Evolutionary conservation across 345 rosid species (phyloP), one percentile per base, ranked within the genome.

Genomic region (Combretum micranthum): DNA sequence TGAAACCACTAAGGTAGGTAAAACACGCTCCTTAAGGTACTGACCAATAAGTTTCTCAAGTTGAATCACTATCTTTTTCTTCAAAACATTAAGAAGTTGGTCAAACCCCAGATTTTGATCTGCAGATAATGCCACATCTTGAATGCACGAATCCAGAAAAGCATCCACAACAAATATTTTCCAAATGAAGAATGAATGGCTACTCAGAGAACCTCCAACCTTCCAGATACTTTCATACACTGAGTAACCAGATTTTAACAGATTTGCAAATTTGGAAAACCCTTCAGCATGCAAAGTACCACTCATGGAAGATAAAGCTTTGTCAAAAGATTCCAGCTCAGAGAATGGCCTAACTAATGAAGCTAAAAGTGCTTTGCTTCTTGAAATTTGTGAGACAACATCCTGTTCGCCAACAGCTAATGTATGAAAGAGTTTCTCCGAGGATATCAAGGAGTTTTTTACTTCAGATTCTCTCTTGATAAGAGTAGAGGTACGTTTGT

Each of bases 91-190:
- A 67, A 76, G 74, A 55, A 90, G 88, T 79, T 90, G 97, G 54
- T 90, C 97, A 60, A 81, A 85, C 61, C 97, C 95, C 54, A 90
- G 72, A 73, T 76, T 80, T 67, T 83, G 95, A 70, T 83, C 95
- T 64, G 72, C 66, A 42, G 82, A 87, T 32, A 80, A 73, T 64
- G 85, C 80, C 37, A 77, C 77, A 74, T 87, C 85, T 78, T 80
- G 95, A 59, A 83, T 70, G 76, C 95, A 90, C 52, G 79, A 80
- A 81, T 83, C 97, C 63, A 90, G 85, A 72, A 90, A 80, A 69
- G 87, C 78, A 72, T 85, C 85, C 62, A 87, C 62, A 64, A 90
- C 65, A 64, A 79, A 81, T 62, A 83, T 64, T 76, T 90, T 85
- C 97, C 97, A 90, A 69, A 90, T 80, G 68, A 90, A 90, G 68